Evolutionary conservation across 2,329 filamentous ascomycete species (phyloP), one percentile per base, ranked within the genome.

Genomic region (Neonectria sp.): DNA sequence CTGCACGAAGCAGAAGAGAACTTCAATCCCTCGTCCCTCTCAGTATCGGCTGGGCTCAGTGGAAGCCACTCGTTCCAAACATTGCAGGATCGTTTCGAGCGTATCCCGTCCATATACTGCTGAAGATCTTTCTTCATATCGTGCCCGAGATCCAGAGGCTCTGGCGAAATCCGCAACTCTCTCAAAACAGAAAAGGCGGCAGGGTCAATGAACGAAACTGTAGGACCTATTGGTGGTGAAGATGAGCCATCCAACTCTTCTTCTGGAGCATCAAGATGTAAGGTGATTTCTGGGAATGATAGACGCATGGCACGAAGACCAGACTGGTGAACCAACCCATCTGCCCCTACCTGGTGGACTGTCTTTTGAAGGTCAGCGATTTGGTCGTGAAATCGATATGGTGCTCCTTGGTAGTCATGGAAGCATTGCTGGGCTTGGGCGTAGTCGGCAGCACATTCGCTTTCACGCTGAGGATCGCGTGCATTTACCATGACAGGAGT

Each of bases 1-100:
- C 72, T 70, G 17, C 55, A 60, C 12, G 71, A 48, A 3, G 65
- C 48, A 1, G 68, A 59, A 3, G 79, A 70, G 33, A 81, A 79
- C 0, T 8, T 31, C 1, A 81, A 55, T 1, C 77, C 74, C 55
- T 79, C 75, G 9, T 80, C 79, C 2, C 68, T 74, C 2, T 73
- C 71, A 6, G 29, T 4, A 24, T 68, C 63, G 7, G 75, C 65
- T 6, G 71, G 53, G 17, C 60, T 69, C 1, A 82, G 57, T 13
- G 80, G 80, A 12, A 82, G 73, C 78, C 79, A 81, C 45, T 75
- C 63, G 0, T 46, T 45, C 4, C 70, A 55, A 4, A 80, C 57
- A 51, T 74, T 65, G 59, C 73, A 72, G 25, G 60, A 60, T 15
- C 33, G 59, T 59, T 72, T 74, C 15, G 55, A 21, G 5, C 49